Conservation (phyloP, 2,329 filamentous ascomycete species). For the Lachnellula occidentalis region DNA sequence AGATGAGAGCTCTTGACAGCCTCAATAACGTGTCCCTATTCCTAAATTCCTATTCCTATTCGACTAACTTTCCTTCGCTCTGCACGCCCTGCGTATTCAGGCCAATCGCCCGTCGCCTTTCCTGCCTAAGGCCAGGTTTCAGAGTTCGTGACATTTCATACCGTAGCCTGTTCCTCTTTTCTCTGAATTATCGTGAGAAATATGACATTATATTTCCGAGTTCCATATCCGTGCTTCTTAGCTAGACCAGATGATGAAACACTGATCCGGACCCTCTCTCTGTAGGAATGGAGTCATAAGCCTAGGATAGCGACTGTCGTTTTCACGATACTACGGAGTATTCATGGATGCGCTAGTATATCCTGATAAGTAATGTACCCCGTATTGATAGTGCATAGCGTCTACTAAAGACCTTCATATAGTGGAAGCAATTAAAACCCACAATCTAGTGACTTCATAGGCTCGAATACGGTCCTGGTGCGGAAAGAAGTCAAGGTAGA, state of each 20-base stretch:
- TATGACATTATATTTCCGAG: conserved; percentile 10
- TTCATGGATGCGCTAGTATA: background rate
- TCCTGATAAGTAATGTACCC: background rate
- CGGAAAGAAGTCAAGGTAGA: background rate
- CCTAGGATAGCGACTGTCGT: background rate
- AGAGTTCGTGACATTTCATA: background rate
- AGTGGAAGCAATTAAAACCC: background rate
- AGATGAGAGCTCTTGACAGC: conserved; percentile 9
- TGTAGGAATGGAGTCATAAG: conserved; percentile 1
- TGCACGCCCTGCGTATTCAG: conserved; percentile 5
- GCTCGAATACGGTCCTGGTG: background rate
- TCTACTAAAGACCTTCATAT: background rate
- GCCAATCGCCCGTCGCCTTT: conserved; percentile 7
- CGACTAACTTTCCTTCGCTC: background rate
- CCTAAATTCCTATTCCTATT: background rate
- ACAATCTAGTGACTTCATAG: background rate
- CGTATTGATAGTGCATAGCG: background rate
- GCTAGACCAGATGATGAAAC: conserved; percentile 16
- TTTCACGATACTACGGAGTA: background rate
- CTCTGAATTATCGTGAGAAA: conserved; percentile 5
- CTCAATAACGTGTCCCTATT: background rate
- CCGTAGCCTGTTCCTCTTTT: background rate
- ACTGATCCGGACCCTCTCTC: conserved; percentile 1
- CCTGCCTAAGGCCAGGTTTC: conserved; percentile 1
- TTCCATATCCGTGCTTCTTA: conserved; percentile 17